Evolutionary conservation across 2,329 filamentous ascomycete genomes (phyloP).

Genomic region (Mycosphaerella sp.): DNA sequence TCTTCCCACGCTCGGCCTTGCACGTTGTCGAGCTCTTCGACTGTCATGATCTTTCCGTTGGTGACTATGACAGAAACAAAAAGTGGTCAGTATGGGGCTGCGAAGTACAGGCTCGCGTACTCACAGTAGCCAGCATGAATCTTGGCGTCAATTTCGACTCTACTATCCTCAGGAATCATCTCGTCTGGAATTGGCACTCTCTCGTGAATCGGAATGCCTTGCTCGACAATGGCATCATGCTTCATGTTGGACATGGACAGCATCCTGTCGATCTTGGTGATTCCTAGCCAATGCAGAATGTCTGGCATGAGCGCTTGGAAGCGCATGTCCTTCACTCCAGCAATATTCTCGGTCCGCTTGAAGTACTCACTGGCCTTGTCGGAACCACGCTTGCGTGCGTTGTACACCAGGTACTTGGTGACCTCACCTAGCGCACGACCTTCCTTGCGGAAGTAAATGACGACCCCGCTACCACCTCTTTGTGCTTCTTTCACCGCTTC

Average conservation of each 20-base stretch:
- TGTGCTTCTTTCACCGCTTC: conserved; percentile 97
- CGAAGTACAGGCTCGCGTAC: conserved; percentile 3
- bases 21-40: conserved; percentile 77
- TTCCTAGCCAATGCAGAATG: conserved; percentile 95
- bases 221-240: conserved; percentile 75
- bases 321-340: conserved; percentile 87
- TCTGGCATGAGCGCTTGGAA: conserved; percentile 94
- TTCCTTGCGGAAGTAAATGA: conserved; percentile 99
- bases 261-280: conserved; percentile 98
- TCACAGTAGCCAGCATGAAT: conserved; percentile 73
- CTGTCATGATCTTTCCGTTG: conserved; percentile 80
- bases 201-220: conserved; percentile 26
- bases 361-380: conserved; percentile 88
- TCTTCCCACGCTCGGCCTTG: conserved; percentile 89
- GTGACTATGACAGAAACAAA: conserved; percentile 53
- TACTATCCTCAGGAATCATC: conserved; percentile 86
- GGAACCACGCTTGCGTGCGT: conserved; percentile 70
- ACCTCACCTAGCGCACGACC: conserved; percentile 91
- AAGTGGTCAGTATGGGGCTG: conserved; percentile 16
- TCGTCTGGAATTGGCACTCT: conserved; percentile 81
- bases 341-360: conserved; percentile 95
- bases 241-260: conserved; percentile 98
- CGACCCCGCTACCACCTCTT: conserved; percentile 84
- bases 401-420: conserved; percentile 80
- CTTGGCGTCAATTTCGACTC: conserved; percentile 98